Evolutionary conservation across 495 filamentous ascomycete species (phyloP), one percentile per base, ranked within the genome.

Genomic region (Aspergillus funiculosus): DNA sequence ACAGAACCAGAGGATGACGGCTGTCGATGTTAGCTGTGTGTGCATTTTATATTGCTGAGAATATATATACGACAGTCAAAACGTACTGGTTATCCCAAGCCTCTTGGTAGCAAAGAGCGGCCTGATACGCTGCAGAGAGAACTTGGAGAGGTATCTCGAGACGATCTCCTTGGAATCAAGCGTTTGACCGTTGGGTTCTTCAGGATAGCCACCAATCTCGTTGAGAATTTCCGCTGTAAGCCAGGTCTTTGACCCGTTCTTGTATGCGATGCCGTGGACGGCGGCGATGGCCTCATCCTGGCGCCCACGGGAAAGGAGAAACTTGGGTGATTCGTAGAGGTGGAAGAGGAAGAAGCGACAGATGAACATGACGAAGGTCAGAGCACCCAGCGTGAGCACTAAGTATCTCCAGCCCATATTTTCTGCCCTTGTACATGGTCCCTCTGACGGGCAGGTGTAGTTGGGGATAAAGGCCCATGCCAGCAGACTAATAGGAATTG

Each of bases 381-480:
- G 59, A 3, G 78, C 81, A 21, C 87, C 88, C 43, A 88, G 71
- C 6, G 78, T 73, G 30, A 86, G 68, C 48, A 84, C 66, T 42
- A 90, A 73, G 50, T 89, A 94, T 26, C 88, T 72, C 88, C 88
- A 94, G 38, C 88, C 88, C 81, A 82, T 83, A 50, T 89, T 90
- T 32, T 79, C 61, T 11, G 58, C 59, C 52, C 69, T 68, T 14
- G 69, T 74, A 57, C 86, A 89, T 3, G 46, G 46, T 11, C 46
- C 46, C 1, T 27, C 28, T 2, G n/a, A 13, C 8, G 46, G 29
- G 43, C 78, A 81, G 25, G 63, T 66, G 53, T 64, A 81, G 29
- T 71, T 74, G 3, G 75, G 71, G 36, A 82, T 68, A 38, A 72
- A 75, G 0, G 69, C 78, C 78, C 78, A 82, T 6, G 74, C 78